phyloP scores from a whole-genome alignment of 2,329 filamentous ascomycete species.

The Zymoseptoria tritici region DNA sequence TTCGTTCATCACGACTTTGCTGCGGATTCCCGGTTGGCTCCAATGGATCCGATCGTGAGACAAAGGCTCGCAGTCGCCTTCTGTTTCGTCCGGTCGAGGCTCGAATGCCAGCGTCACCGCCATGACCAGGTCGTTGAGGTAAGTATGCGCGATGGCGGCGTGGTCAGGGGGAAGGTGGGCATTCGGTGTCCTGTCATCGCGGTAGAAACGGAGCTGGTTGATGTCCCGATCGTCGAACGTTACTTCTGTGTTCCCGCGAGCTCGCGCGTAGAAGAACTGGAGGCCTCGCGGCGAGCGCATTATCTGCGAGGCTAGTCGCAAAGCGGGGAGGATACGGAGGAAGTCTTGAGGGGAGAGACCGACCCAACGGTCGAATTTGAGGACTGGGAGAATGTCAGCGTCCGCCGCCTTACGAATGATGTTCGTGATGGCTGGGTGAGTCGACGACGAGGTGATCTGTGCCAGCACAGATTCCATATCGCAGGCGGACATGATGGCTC shows the following conservation, averaged over 20 bases:
- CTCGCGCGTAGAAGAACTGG: background rate
- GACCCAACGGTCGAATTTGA: background rate
- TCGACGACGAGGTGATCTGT: background rate
- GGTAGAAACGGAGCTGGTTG: background rate
- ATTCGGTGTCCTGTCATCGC: background rate
- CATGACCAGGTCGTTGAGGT: background rate
- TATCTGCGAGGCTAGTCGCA: background rate
- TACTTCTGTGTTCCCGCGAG: background rate
- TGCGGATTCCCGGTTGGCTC: background rate
- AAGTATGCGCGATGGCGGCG: background rate
- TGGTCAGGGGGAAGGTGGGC: background rate
- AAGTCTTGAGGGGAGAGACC: background rate
- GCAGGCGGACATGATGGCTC: background rate
- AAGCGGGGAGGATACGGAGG: background rate
- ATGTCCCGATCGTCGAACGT: background rate
- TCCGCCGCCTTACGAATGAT: background rate
- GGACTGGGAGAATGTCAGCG: background rate
- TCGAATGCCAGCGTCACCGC: background rate
- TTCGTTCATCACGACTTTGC: background rate
- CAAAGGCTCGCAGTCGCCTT: background rate
- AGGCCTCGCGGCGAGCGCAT: background rate
- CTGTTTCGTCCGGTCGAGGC: background rate
- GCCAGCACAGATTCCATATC: background rate
- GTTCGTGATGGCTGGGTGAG: background rate
- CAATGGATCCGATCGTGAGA: background rate